phyloP scores from a whole-genome alignment of 23 red algal genomes.

The Cyanidiococcus yangmingshanensis region DNA sequence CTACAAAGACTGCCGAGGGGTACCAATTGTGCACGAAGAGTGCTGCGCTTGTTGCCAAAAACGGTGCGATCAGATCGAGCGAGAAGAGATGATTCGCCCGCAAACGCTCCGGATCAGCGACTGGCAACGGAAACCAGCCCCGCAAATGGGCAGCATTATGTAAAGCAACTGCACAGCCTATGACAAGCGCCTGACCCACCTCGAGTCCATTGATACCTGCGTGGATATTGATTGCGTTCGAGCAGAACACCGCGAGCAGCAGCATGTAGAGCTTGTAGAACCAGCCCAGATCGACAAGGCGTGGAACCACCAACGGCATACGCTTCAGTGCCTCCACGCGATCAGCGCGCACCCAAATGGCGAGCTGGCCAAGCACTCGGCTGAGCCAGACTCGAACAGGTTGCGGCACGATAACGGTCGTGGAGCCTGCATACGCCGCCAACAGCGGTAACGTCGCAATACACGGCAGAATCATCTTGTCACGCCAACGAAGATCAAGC shows the following conservation, averaged over 20 bases:
- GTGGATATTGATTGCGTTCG: conserved; percentile 99
- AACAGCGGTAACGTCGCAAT: conserved; percentile 78
- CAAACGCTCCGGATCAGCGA: conserved; percentile 58
- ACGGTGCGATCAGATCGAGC: conserved; percentile 82
- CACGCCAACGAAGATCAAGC: conserved; percentile 82
- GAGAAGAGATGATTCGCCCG: conserved; percentile 82
- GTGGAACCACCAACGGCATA: conserved; percentile 2
- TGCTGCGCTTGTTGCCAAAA: conserved; percentile 49
- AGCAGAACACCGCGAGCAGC: conserved; percentile 90
- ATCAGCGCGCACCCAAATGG: conserved; percentile 7
- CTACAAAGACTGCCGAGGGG: conserved; percentile 78
- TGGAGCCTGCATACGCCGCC: conserved; percentile 69
- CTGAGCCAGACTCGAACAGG: conserved; percentile 18
- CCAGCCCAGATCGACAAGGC: conserved; percentile 62
- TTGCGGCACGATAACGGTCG: conserved; percentile 63
- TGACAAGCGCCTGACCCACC: conserved; percentile 81
- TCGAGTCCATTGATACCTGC: conserved; percentile 98
- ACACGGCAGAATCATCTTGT: conserved; percentile 85
- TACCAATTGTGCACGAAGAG: conserved; percentile 92
- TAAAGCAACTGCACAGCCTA: conserved; percentile 54
- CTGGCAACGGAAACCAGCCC: conserved; percentile 22
- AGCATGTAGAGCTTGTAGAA: conserved; percentile 97
- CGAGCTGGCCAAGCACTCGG: conserved; percentile 16
- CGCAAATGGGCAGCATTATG: conserved; percentile 82
- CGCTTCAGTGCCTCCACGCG: conserved; percentile 4